Evolutionary conservation across 495 filamentous ascomycete genomes (phyloP), one percentile per base, ranked within the genome.

Genomic region (Lophiostoma macrostomum): DNA sequence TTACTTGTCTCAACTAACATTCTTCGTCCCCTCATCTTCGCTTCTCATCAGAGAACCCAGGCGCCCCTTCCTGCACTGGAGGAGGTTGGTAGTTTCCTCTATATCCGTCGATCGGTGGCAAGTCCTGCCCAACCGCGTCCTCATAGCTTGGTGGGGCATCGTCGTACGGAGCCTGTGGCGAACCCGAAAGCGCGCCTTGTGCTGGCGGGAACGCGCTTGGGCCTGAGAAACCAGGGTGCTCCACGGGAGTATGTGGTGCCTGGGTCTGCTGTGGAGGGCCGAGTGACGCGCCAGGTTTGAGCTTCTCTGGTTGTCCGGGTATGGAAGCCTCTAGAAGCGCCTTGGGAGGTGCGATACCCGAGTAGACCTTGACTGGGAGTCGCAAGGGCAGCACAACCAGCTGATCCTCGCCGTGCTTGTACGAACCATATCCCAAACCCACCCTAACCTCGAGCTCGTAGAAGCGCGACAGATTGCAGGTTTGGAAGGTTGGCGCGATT

Each of bases 361-460:
- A 95, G 69, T 79, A 95, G 38, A 98, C 80, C 36, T 88, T 73
- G 53, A 93, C 76, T 54, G 83, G 83, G 67, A 96, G 82, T 46
- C 83, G 76, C 16, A 97, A 73, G 16, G 88, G 84, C 4, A 95
- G 79, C 51, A 86, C 75, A 22, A 88, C 78, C 32, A 81, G 71
- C 64, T 91, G 86, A 70, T 70, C 23, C 56, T 51, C 34, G 37
- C 58, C 59, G 39, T 59, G 57, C 36, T 61, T 41, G 43, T 57
- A 64, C 8, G 67, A 70, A 13, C 81, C 78, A 63, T 79, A 83
- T 11, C 79, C 78, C 22, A 98, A 66, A 0, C 90, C 90, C 13
- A 96, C 69, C 43, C 80, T 80, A 28, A 96, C 73, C 64, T 95
- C 88, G 34, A 98, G 71, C 58, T 87, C 85, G 64, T 98, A 98